Evolutionary conservation across 306 rosid species (phyloP), one percentile per base, ranked within the genome.

Genomic region (Begonia masoniana): DNA sequence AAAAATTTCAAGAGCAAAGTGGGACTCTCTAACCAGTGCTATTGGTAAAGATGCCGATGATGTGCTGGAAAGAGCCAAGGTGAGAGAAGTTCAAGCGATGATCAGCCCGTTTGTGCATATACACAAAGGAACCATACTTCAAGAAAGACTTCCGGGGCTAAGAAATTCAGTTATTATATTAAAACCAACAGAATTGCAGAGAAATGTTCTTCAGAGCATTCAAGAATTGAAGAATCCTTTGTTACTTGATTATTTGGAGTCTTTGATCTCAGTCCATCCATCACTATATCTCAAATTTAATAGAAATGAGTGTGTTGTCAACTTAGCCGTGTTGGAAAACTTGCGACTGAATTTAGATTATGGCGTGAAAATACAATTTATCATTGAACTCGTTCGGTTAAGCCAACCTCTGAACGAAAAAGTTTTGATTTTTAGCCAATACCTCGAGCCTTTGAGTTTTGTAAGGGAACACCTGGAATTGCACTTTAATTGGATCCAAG

Each of bases 341-440:
- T 9, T 16, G 12, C 55, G 57, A 50, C 43, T 52, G 45, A 68
- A 71, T 54, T 71, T 71, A 21, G 71, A 68, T 36, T 69, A 47
- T 10, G 86, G 95, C 35, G 80, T 64, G 31, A 85, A 85, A 47
- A 67, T 71, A 5, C 61, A 54, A 15, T 71, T 85, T 52, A 24
- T 74, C 9, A 49, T 76, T 16, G 78, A 81, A 64, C 85, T 81
- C 49, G 60, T 85, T 47, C 67, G 64, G 23, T 63, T 76, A 13
- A 47, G 82, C 26, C 43, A 21, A 14, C 62, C 74, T 39, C 11
- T 52, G 56, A 72, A 72, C 8, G 95, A 85, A 63, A 78, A 72
- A 57, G 87, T 85, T 13, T 71, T 85, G 67, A 69, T 85, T 19
- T 81, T 85, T 52, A 74, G 95, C 57, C 82, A 81, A 53, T 78